These are phyloP conservation scores for Ceriops tagal DNA, from an alignment of 345 rosid genomes.

Conservation along the genomic window DNA sequence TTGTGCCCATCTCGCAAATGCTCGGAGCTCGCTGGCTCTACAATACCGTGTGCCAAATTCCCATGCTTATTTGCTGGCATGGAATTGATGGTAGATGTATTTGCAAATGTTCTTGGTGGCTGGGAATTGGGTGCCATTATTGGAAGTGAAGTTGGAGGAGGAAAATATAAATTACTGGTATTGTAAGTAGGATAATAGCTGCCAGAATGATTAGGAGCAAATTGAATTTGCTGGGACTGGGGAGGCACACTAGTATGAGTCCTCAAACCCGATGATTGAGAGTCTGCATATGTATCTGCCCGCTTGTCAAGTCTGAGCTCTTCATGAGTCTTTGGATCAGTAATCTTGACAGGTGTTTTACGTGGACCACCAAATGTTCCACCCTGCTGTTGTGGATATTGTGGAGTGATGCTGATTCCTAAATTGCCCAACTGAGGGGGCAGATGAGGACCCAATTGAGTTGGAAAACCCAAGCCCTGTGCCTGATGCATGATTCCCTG, in stretches of 20 bases:
- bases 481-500: constrained; percentile 86
- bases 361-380: constrained; percentile 64
- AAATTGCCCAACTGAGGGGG: constrained; percentile 61
- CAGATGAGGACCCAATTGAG: constrained; percentile 62
- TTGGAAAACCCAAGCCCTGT: constrained; percentile 63
- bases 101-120: constrained; percentile 56
- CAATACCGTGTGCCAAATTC: constrained; percentile 26
- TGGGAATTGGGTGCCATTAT: constrained; percentile 55
- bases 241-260: constrained; percentile 55
- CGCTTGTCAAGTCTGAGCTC: constrained; percentile 85
- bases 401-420: constrained; percentile 61
- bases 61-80: constrained; percentile 39
- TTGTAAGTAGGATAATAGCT: constrained; percentile 47
- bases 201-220: constrained; percentile 44
- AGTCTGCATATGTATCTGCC: constrained; percentile 54
- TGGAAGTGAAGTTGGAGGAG: constrained; percentile 51
- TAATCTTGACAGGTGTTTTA: constrained; percentile 72
- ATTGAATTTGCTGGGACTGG: constrained; percentile 60
- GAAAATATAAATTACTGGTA: constrained; percentile 40
- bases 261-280: constrained; percentile 51
- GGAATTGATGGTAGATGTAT: constrained; percentile 41
- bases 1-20: constrained; percentile 40
- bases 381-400: constrained; percentile 75
- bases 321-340: constrained; percentile 92
- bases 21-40: constrained; percentile 38